Evolutionary conservation across 2,329 filamentous ascomycete species (phyloP).

Genomic region (Fusarium sp.): DNA sequence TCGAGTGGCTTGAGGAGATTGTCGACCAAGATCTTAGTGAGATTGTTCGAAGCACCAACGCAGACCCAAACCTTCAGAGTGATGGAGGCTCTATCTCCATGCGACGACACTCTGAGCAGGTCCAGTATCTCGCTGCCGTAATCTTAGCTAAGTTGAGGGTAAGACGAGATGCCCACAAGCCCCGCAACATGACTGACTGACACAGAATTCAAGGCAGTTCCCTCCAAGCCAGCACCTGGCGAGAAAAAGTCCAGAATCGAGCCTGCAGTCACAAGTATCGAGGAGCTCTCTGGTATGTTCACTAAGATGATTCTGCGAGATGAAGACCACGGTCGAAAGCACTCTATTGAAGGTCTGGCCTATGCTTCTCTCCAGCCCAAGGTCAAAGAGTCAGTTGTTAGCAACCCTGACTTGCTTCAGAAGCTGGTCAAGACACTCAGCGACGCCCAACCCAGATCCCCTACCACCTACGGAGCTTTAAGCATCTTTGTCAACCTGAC

Average conservation of each 20-base stretch:
- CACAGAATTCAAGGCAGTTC: slow-evolving; percentile 67
- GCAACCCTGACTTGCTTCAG: slow-evolving; percentile 76
- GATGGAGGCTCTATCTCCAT: slow-evolving; percentile 70
- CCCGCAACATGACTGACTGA: slow-evolving; percentile 61
- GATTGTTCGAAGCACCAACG: slow-evolving; percentile 62
- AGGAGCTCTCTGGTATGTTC: slow-evolving; percentile 74
- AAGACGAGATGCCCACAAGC: slow-evolving; percentile 43
- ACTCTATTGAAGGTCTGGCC: slow-evolving; percentile 89
- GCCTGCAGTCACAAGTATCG: slow-evolving; percentile 70
- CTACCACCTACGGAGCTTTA: slow-evolving; percentile 85
- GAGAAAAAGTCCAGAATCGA: slow-evolving; percentile 62
- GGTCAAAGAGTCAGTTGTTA: slow-evolving; percentile 84
- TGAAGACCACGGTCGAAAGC: slow-evolving; percentile 70
- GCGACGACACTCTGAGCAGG: slow-evolving; percentile 71
- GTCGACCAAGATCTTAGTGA: slow-evolving; percentile 78
- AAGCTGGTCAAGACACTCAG: slow-evolving; percentile 75
- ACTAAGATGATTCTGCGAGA: slow-evolving; percentile 74
- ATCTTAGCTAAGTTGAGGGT: slow-evolving; percentile 80
- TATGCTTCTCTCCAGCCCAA: slow-evolving; percentile 89
- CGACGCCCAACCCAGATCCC: slow-evolving; percentile 72
- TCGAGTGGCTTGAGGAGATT: slow-evolving; percentile 87
- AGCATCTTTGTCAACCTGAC: slow-evolving; percentile 90
- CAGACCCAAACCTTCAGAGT: slow-evolving; percentile 70
- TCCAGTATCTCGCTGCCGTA: slow-evolving; percentile 77
- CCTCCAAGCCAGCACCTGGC: slow-evolving; percentile 57